Evolutionary conservation across 2,329 filamentous ascomycete genomes (phyloP), one percentile per base, ranked within the genome.

Genomic region (Phaeosphaeriaceae sp.): DNA sequence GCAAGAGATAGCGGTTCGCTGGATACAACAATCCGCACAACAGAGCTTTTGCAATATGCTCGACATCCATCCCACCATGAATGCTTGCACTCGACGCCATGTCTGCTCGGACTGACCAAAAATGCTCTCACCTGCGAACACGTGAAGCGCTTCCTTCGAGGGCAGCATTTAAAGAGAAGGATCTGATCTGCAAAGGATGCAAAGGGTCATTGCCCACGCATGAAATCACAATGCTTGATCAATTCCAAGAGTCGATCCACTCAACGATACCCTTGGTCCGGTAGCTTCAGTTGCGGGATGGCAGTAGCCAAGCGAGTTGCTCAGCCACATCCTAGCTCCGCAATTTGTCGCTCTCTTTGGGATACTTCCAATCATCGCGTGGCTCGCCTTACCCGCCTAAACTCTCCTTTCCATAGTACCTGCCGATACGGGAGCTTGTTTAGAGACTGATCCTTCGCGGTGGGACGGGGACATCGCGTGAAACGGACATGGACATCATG

Each of bases 301-400:
- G 49, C 50, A 45, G 41, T 19, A 27, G 9, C 31, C 11, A 7
- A 36, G 31, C 31, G 31, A 36, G 11, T 5, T 46, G 40, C 50
- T 45, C 50, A 52, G 50, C 50, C 50, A 46, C 41, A 25, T 52
- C 50, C 50, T n/a, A n/a, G n/a, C n/a, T 52, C 21, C 11, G 40
- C 50, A 52, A 52, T 52, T 24, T 33, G 21, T 27, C 22, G 20
- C 36, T n/a, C 20, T 2, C 24, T 33, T 21, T 22, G 45, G 31
- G 17, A n/a, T n/a, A 20, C 41, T 27, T 20, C 50, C 40, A 45
- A 46, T 25, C 41, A 45, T n/a, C 17, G 25, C 13, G 7, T 33
- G 48, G 48, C 10, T 33, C 10, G 48, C 48, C 48, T 51, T 13
- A 42, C 10, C 19, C 7, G 48, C 48, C 48, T 51, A 19, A 51